Base-by-base conservation (phyloP, 2,329 filamentous ascomycete species). In the Botrytis deweyae region DNA sequence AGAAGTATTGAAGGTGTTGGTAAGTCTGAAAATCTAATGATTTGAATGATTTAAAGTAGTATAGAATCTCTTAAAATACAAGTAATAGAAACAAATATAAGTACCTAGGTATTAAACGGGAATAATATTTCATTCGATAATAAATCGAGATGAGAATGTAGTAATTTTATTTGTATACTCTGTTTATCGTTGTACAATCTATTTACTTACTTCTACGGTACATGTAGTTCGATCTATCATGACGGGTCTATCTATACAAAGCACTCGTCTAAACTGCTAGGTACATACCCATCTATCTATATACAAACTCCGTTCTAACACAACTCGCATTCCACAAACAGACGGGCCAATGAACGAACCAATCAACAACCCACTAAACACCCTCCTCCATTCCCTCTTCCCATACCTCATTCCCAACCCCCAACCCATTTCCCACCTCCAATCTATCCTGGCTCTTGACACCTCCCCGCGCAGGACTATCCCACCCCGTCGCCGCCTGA, bases 401-500 rank as follows among this genome's bases (percentile, higher is more conserved):
- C 64, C 64, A 75, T 14, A 55, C 58, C 25, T 72, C 55, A 66
- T 72, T 65, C 42, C 36, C 66, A 12, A 46, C 40, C 9, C 67
- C 67, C 36, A 46, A 7, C 9, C 71, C 73, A 73, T 70, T 73
- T 0, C 52, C 74, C 40, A 64, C 68, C 33, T 42, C 65, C n/a
- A 33, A n/a, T n/a, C 29, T 33, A 42, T 72, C 69, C 61, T 36
- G 36, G 25, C 62, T 36, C 10, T 29, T n/a, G 0, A 6, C 29
- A 4, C 25, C 33, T 38, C 58, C 36, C 4, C 6, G 55, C 5
- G 36, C 46, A 18, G n/a, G 36, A 25, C 61, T 63, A 33, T 79
- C 84, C 88, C 88, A 90, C 3, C 89, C 89, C 1, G 88, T 88
- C 1, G 85, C 85, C 8, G 88, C 88, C 78, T 91, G 89, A 25